A percentile compares a stretch with the other conserved stretches of the same genome.
Conservation (phyloP, 2,329 filamentous ascomycete genomes). For the Ceratocystis cubensis region DNA sequence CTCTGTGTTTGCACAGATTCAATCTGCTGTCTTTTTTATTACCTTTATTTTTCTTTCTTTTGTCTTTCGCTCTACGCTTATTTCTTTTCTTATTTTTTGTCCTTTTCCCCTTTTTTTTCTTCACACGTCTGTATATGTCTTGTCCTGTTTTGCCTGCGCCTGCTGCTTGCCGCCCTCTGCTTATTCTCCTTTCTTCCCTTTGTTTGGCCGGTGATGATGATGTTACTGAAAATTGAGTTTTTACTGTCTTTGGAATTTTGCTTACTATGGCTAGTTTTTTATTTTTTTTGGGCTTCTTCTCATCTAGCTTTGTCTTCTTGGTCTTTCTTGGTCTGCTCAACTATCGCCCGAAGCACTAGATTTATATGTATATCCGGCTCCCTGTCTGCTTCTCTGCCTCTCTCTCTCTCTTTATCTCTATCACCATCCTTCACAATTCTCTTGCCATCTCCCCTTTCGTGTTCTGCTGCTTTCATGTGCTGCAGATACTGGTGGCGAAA, state of each 20-base stretch:
- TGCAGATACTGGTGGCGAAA: not conserved
- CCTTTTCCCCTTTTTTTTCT: slow-evolving; percentile 9
- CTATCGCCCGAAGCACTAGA: not conserved
- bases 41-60: slow-evolving; percentile 9
- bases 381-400: not conserved
- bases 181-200: not conserved
- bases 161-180: slow-evolving; percentile 4
- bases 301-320: not conserved
- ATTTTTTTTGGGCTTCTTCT: not conserved
- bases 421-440: not conserved
- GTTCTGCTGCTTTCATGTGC: not conserved
- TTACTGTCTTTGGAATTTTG: not conserved
- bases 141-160: not conserved
- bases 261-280: not conserved
- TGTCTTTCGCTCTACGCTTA: not conserved
- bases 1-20: slow-evolving; percentile 6
- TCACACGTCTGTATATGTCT: not conserved
- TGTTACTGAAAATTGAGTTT: slow-evolving; percentile 4
- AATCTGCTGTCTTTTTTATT: not conserved
- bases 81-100: not conserved
- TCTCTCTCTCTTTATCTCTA: not conserved
- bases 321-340: not conserved
- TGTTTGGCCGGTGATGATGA: slow-evolving; percentile 5
- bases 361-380: not conserved
- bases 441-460: not conserved